These are phyloP conservation scores for Xerophyta viscosa DNA, from an alignment of 106 monocot species.

Conservation along the genomic window DNA sequence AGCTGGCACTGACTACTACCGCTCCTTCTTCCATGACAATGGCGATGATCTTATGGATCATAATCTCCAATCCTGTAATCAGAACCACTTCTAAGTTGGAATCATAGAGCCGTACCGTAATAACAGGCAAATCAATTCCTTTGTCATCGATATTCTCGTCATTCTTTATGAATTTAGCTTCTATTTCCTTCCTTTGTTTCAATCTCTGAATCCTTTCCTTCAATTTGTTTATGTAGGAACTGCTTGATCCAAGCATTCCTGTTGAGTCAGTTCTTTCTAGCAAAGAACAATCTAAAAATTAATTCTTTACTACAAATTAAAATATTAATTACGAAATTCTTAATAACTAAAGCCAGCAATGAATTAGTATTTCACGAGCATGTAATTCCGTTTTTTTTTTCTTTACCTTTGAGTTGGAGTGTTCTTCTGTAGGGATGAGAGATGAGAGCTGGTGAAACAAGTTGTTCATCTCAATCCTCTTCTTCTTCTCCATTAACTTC, in stretches of 20 bases:
- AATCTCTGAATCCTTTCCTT: conserved; percentile 5
- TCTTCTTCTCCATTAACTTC: no score
- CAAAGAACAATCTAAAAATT: not conserved
- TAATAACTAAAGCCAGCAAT: no score
- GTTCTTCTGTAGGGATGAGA: no score
- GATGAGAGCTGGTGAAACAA: no score
- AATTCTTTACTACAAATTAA: no score
- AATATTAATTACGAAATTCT: no score
- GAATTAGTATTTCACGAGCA: no score
- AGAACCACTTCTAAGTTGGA: conserved; percentile 55
- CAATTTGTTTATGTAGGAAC: conserved; percentile 1
- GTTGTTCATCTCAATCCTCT: no score
- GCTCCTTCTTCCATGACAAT: conserved; percentile 81
- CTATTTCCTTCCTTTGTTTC: not conserved
- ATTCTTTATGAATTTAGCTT: no score
- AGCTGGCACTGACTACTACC: conserved; percentile 57
- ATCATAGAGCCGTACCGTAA: conserved; percentile 53
- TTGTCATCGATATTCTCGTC: not conserved
- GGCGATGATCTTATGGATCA: conserved; percentile 40
- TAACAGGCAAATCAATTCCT: conserved; percentile 25
- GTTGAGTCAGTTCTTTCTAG: not conserved
- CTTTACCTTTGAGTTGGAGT: no score
- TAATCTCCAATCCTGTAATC: conserved; percentile 19
- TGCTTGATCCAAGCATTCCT: conserved; percentile 2
- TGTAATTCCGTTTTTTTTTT: no score